phyloP scores from a whole-genome alignment of 495 filamentous ascomycete genomes.

The Penicillium daleae region DNA sequence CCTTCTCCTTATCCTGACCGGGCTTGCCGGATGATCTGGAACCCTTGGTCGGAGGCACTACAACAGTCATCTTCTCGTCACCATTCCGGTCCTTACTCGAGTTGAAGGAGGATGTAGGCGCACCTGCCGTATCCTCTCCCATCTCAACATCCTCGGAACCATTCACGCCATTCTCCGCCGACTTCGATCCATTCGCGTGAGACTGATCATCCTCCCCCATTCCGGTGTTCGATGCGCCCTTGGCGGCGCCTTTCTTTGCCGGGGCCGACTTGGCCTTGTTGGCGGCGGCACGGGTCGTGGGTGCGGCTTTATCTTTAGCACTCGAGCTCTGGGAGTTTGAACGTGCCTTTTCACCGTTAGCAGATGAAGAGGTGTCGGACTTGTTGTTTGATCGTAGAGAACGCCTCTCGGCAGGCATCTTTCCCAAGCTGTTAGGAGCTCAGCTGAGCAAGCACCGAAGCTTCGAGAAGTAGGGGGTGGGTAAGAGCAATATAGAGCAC shows the following conservation, averaged over 20 bases:
- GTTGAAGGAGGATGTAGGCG: conserved; percentile 56
- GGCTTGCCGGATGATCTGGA: conserved; percentile 64
- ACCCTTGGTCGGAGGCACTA: conserved; percentile 78
- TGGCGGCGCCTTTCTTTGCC: conserved; percentile 53
- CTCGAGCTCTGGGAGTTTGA: conserved; percentile 56
- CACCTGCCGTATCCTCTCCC: conserved; percentile 71
- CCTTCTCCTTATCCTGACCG: conserved; percentile 66
- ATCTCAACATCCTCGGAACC: conserved; percentile 81
- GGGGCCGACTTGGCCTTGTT: conserved; percentile 54
- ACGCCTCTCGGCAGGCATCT: conserved; percentile 61
- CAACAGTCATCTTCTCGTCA: conserved; percentile 83
- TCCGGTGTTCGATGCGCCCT: conserved; percentile 49
- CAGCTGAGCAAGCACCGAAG: conserved; percentile 40
- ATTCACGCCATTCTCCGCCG: conserved; percentile 74
- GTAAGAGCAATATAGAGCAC: conserved; percentile 24
- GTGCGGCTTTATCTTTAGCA: conserved; percentile 53
- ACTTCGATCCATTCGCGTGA: conserved; percentile 71
- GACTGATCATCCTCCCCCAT: conserved; percentile 64
- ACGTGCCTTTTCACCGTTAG: conserved; percentile 59
- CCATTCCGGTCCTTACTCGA: conserved; percentile 72
- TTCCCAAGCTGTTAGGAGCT: conserved; percentile 43
- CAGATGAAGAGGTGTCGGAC: conserved; percentile 57
- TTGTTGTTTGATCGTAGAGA: conserved; percentile 62
- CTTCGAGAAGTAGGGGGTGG: conserved; percentile 37
- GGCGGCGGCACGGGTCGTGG: conserved; percentile 47